Evolutionary conservation across 306 rosid genomes (phyloP).

Genomic region (Lithocarpus polystachyus): DNA sequence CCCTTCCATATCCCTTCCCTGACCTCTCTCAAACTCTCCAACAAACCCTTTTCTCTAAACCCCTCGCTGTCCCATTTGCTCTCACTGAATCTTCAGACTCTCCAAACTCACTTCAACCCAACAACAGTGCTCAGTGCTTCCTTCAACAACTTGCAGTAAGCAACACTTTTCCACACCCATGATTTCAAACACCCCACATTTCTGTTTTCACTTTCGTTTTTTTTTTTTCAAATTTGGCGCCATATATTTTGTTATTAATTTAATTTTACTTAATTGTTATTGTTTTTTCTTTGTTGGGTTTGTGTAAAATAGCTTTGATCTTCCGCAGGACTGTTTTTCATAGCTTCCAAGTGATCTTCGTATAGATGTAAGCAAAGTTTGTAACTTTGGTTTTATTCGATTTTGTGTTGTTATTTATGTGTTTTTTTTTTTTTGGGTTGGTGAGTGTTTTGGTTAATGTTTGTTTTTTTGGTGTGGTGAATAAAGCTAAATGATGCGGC

Average conservation of each 20-base stretch:
- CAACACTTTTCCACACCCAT: not conserved
- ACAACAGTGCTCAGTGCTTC: constrained; percentile 36
- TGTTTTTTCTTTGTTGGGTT: not conserved
- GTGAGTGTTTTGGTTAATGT: not conserved
- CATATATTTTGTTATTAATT: not conserved
- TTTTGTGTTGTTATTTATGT: not conserved
- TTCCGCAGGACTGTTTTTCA: constrained; percentile 69
- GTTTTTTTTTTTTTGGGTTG: not conserved
- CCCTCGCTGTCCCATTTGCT: constrained; percentile 46
- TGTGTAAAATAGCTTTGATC: constrained; percentile 75
- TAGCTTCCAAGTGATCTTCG: constrained; percentile 87
- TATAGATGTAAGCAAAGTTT: constrained; percentile 57
- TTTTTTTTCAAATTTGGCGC: not conserved
- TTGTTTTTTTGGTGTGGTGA: constrained; percentile 23
- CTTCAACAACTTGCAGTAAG: constrained; percentile 69
- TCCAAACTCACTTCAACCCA: constrained; percentile 52
- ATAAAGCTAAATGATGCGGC: constrained; percentile 88
- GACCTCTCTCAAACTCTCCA: constrained; percentile 34
- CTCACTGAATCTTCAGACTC: constrained; percentile 66
- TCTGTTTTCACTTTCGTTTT: not conserved
- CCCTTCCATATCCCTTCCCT: constrained; percentile 26
- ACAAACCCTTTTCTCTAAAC: constrained; percentile 20
- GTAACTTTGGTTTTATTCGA: not conserved
- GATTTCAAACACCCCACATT: not conserved
- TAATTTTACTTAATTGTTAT: not conserved